phyloP scores from a whole-genome alignment of 225 moss, liverwort and hornwort genomes.

The Pseudoscleropodium purum region DNA sequence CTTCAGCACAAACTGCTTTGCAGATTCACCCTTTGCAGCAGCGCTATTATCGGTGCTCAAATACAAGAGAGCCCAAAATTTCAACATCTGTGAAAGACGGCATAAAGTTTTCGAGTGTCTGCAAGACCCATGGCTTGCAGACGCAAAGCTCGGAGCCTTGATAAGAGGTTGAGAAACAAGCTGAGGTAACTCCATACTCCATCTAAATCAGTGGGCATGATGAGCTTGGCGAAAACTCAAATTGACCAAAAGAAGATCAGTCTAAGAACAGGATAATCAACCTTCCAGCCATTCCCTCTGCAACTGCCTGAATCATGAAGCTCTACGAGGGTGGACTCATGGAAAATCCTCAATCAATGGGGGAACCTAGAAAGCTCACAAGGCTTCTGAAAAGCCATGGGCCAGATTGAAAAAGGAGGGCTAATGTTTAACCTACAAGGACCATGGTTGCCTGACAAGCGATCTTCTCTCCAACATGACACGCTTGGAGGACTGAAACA shows the following conservation, averaged over 20 bases:
- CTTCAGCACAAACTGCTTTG: neutral
- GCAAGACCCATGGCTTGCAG: neutral
- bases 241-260: neutral
- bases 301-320: neutral
- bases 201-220: neutral
- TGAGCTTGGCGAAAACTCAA: neutral
- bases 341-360: neutral
- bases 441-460: constrained; percentile 15
- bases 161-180: neutral
- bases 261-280: neutral
- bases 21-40: neutral
- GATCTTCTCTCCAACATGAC: constrained; percentile 40
- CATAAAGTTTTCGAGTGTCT: neutral
- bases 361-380: constrained; percentile 7
- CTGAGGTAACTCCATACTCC: neutral
- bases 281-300: neutral
- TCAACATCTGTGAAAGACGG: neutral
- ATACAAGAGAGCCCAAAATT: neutral
- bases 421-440: neutral
- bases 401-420: neutral
- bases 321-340: neutral
- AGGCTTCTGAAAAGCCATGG: constrained; percentile 10
- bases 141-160: neutral
- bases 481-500: constrained; percentile 61
- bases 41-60: neutral